A percentile compares a stretch with the other conserved stretches of the same genome.
phyloP scores from a whole-genome alignment of 768 basidiomycete species.

The Auricularia heimuer region DNA sequence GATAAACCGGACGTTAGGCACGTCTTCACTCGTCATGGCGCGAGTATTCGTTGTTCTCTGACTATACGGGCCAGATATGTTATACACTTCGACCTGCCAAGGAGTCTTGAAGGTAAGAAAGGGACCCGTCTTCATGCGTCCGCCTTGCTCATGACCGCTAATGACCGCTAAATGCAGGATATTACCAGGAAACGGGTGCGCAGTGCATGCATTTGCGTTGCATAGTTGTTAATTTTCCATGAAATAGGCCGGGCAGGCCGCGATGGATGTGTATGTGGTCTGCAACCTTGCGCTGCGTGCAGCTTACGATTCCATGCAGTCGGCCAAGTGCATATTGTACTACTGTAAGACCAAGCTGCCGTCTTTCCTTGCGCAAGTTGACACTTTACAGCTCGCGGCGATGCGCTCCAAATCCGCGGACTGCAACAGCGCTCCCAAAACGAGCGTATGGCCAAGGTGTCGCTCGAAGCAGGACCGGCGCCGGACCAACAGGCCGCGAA shows the following conservation, averaged over 20 bases:
- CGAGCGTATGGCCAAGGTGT: no score
- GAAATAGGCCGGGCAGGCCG: slow-evolving; percentile 63
- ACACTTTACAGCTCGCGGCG: slow-evolving; percentile 54
- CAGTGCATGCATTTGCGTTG: neutral
- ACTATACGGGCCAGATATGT: slow-evolving; percentile 16
- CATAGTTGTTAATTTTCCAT: neutral
- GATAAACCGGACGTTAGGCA: slow-evolving; percentile 69
- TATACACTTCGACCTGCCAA: slow-evolving; percentile 74
- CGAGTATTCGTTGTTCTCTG: no score
- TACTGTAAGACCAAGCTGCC: slow-evolving; percentile 45
- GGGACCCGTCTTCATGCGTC: neutral
- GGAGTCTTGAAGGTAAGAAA: slow-evolving; percentile 65
- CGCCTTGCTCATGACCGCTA: slow-evolving; percentile 2
- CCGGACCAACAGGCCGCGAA: no score
- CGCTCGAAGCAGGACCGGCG: no score
- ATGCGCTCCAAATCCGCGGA: slow-evolving; percentile 25
- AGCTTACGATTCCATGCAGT: slow-evolving; percentile 28
- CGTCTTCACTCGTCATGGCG: neutral
- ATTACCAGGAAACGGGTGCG: slow-evolving; percentile 79
- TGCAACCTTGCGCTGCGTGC: neutral
- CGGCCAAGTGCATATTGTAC: slow-evolving; percentile 72
- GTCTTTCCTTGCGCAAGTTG: neutral
- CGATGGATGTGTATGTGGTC: slow-evolving; percentile 50
- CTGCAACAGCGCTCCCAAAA: no score
- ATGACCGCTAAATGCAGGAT: slow-evolving; percentile 36